Evolutionary conservation across 2,329 filamentous ascomycete species (phyloP).

Genomic region (Ascochyta koolunga): DNA sequence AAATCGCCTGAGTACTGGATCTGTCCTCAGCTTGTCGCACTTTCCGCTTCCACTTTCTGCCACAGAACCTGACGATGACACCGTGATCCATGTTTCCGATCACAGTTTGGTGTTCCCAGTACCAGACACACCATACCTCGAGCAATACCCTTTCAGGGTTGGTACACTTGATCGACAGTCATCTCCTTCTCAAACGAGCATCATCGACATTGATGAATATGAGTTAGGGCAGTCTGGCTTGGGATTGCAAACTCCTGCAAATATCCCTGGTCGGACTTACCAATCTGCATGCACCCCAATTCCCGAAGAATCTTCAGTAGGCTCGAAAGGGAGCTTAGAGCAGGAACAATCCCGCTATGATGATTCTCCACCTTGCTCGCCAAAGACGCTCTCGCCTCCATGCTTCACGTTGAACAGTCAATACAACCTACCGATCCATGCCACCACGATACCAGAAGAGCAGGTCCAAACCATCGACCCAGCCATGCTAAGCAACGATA

Average conservation of each 20-base stretch:
- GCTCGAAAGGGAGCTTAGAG: slow-evolving; percentile 19
- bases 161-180: slow-evolving; percentile 18
- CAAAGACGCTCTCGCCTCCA: slow-evolving; percentile 40
- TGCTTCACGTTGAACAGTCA: slow-evolving; percentile 20
- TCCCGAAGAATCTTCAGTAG: slow-evolving; percentile 31
- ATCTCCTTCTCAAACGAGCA: slow-evolving; percentile 10
- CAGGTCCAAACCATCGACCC: slow-evolving; percentile 34
- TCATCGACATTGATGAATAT: slow-evolving; percentile 28
- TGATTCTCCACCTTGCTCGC: slow-evolving; percentile 48
- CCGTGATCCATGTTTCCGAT: slow-evolving; percentile 54
- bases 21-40: slow-evolving; percentile 45
- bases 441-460: slow-evolving; percentile 39
- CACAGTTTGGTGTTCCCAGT: slow-evolving; percentile 7
- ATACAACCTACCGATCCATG: slow-evolving; percentile 35
- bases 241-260: slow-evolving; percentile 26
- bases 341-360: slow-evolving; percentile 20
- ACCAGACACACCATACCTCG: slow-evolving; percentile 21
- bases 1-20: slow-evolving; percentile 34
- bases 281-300: slow-evolving; percentile 35
- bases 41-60: slow-evolving; percentile 82
- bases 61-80: slow-evolving; percentile 71
- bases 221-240: slow-evolving; percentile 27
- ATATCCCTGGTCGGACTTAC: slow-evolving; percentile 19
- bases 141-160: slow-evolving; percentile 32
- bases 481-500: slow-evolving; percentile 31